Base-by-base conservation (phyloP, 176 grass and related monocot species). In the Triticum monococcum region DNA sequence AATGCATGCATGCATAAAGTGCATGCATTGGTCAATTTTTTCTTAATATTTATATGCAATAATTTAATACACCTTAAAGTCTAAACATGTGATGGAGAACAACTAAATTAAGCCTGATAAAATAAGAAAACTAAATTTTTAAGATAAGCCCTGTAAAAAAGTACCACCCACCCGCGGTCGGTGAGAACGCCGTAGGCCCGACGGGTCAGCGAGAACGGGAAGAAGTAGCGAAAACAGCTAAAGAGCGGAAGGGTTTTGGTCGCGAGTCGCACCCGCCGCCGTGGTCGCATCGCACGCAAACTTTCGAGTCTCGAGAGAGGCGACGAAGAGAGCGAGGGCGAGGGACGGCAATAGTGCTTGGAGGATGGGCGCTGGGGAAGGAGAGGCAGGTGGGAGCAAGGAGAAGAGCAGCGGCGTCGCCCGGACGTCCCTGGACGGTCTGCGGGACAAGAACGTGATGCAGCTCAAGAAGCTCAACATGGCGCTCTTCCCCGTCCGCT, bases 401-500 rank as follows among this genome's bases (percentile, higher is more conserved):
- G 80, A 85, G 45, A 90, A 80, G 64, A 84, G 83, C 43, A 36
- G 73, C 73, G 80, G 24, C 69, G 87, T 11, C 43, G 87, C 87
- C 79, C 75, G 82, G 90, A 91, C 89, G 65, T 94, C 90, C 80
- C 90, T 99, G 64, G 97, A 99, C 73, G 92, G 89, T 24, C 88
- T 99, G 25, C 81, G 97, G 85, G 94, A 99, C 77, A 96, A 99
- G 90, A 99, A 99, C 89, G 75, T 99, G 76, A 99, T 99, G 97
- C 94, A 96, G 90, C 89, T 99, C 46, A 99, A 96, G 94, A 99
- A 99, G 90, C 92, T 96, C 62, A 99, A 96, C 87, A 93, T 89
- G 69, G 92, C 89, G 54, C 92, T 99, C 82, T 99, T 99, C 90
- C 97, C 94, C 2, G 94, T 99, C 61, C 88, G 94, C 35, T 99